Percentiles rank a stretch among this genome's conserved stretches.
phyloP scores from a whole-genome alignment of 163 green algal species.

The Volvox carteri region DNA sequence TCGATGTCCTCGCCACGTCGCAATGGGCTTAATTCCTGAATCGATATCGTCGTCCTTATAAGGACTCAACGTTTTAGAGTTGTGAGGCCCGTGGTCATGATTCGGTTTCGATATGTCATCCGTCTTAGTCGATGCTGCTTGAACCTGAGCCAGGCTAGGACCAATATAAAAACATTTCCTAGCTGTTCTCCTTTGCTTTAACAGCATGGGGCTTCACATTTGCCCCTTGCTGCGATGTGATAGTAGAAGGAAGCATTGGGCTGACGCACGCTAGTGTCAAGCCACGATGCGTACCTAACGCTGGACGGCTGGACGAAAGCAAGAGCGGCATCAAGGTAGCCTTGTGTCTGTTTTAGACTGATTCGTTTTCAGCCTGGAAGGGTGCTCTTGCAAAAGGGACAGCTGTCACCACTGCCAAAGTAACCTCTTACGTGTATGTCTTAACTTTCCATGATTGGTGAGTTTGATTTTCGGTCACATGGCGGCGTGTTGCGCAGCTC shows the following conservation, averaged over 20 bases:
- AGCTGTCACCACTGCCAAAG: too few species aligned
- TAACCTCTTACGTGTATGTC: too few species aligned
- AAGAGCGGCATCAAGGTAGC: not conserved
- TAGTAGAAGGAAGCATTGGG: not conserved
- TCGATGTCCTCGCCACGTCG: too few species aligned
- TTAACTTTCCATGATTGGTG: too few species aligned
- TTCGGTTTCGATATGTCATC: too few species aligned
- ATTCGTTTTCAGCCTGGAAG: not conserved
- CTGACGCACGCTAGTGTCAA: not conserved
- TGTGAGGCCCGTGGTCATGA: too few species aligned
- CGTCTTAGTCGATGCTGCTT: not conserved
- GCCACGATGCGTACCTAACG: not conserved
- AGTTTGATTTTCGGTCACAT: too few species aligned
- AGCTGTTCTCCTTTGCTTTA: not conserved
- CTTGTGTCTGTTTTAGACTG: not conserved
- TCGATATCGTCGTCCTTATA: too few species aligned
- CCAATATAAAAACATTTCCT: not conserved
- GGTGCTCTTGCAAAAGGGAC: not conserved
- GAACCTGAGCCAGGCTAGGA: not conserved
- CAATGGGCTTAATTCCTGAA: too few species aligned
- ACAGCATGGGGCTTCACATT: conserved; percentile 17
- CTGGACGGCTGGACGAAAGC: not conserved
- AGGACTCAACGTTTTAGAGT: too few species aligned
- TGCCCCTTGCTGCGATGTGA: conserved; percentile 12
- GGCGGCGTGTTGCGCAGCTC: too few species aligned